Percentiles rank a stretch among this genome's conserved stretches.
Conservation (phyloP, 768 basidiomycete genomes). For the Trametes cinnabarina region DNA sequence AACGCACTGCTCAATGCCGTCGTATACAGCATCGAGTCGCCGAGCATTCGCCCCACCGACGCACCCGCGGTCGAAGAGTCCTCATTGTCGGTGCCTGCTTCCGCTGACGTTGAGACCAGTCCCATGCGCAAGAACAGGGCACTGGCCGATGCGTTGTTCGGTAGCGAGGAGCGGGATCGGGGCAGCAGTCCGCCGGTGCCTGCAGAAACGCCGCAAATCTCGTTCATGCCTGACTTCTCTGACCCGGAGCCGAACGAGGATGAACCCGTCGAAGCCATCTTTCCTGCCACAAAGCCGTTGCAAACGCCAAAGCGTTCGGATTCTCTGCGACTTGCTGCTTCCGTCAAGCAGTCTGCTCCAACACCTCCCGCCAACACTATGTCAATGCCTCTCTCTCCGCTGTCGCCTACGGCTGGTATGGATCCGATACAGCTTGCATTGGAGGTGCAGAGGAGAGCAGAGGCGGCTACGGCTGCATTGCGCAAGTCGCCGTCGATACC, state of each 20-base stretch:
- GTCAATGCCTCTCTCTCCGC: slow-evolving; percentile 2
- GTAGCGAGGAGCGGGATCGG: slow-evolving; percentile 38
- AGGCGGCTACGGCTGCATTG: slow-evolving; percentile 48
- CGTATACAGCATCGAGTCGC: slow-evolving; percentile 51
- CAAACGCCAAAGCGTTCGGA: slow-evolving; percentile 16
- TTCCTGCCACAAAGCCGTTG: slow-evolving; percentile 6
- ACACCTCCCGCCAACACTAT: slow-evolving; percentile 1
- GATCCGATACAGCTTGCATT: slow-evolving; percentile 56
- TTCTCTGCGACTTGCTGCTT: background rate
- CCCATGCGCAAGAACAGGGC: slow-evolving; percentile 66
- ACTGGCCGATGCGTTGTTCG: slow-evolving; percentile 76
- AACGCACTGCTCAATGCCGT: slow-evolving; percentile 66
- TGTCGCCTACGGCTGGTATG: slow-evolving; percentile 23
- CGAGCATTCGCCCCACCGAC: slow-evolving; percentile 20
- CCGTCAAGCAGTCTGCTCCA: background rate
- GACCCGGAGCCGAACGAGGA: slow-evolving; percentile 12
- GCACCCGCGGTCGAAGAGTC: slow-evolving; percentile 5
- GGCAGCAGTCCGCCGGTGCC: slow-evolving; percentile 22
- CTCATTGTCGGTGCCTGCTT: slow-evolving; percentile 35
- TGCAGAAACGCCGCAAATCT: slow-evolving; percentile 27
- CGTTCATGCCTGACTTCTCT: slow-evolving; percentile 16
- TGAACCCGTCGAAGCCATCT: background rate
- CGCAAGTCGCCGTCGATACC: slow-evolving; percentile 42
- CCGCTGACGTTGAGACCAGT: slow-evolving; percentile 33
- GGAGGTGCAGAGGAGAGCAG: slow-evolving; percentile 66